phyloP scores from a whole-genome alignment of 257 asterid genomes.

The Fraxinus quadrangulata region DNA sequence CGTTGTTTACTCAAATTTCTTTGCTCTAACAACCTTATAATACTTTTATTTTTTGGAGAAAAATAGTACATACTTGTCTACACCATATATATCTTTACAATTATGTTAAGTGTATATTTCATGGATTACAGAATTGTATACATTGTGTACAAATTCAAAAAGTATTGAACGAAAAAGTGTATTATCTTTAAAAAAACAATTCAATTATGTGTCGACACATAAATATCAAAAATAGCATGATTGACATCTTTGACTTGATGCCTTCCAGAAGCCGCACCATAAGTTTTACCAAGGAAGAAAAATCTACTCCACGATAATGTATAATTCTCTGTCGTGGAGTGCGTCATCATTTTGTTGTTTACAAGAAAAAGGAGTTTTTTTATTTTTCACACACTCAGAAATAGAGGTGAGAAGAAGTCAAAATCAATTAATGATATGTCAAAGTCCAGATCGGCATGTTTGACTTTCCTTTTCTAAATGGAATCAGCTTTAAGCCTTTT shows the following conservation, averaged over 20 bases:
- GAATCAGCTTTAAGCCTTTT: not conserved
- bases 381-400: not conserved
- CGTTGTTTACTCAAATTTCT: not conserved
- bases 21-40: not conserved
- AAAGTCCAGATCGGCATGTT: constrained; percentile 19
- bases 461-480: constrained; percentile 29
- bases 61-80: not conserved
- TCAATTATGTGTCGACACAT: too few relatives aligned
- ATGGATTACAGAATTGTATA: too few relatives aligned
- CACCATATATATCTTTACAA: constrained; percentile 3
- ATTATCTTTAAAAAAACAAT: too few relatives aligned
- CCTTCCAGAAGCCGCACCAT: constrained; percentile 37
- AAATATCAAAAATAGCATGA: too few relatives aligned
- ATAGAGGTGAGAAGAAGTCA: constrained; percentile 30
- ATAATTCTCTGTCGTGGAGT: not conserved
- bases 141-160: too few relatives aligned
- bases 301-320: too few relatives aligned
- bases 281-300: constrained; percentile 13
- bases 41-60: not conserved
- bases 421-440: constrained; percentile 23
- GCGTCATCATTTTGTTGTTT: not conserved
- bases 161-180: too few relatives aligned
- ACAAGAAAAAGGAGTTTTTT: not conserved
- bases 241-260: not conserved
- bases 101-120: too few relatives aligned